Base-by-base conservation (phyloP, 139 green algal species). In the Closterium sp. region DNA sequence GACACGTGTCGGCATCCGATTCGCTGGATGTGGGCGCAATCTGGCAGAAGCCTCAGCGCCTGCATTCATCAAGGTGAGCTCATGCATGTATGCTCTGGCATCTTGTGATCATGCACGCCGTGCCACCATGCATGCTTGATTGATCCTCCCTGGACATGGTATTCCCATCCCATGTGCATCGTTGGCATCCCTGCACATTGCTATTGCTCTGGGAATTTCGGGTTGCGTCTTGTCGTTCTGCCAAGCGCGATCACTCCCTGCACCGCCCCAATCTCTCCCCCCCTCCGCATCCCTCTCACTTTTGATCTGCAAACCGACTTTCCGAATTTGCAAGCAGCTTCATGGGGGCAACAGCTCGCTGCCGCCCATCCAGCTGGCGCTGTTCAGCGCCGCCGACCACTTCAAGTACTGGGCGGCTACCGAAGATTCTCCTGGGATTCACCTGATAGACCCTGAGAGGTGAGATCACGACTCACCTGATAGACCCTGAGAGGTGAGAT, bases 371-470 rank as follows among this genome's bases (percentile, higher is more conserved):
- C 55, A 76, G 55, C 36, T 96, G 7, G 93, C 95, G 1, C 97
- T 95, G 66, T 88, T 96, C 8, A 92, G 90, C 7, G 93, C 91
- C 30, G 90, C 95, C 85, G 95, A 96, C 85, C 95, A 96, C 34
- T 96, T 93, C 36, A 76, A 94, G 6, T 83, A 93, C 4, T 96
- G 95, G 95, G 95, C 94, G 33, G 95, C 95, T 30, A 28, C 33
- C 12, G 21, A 84, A 28, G 83, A 86, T 19, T 66, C 32, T 6
- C 91, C 76, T 2, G 95, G 95, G 28, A 96, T 96, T 69, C 94
- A 97, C 43, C 96, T 93, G 87, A 94, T 96, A 3, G 86, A 97
- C 83, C 95, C 95, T 33, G 87, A 90, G 23, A 90, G 87, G 87
- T 90, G 31, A 7, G 87, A 87, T 9, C 5, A 66, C 19, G 38